These are phyloP conservation scores for Ogataea dorogensis DNA, from an alignment of 805 yeast species.

Conservation along the genomic window DNA sequence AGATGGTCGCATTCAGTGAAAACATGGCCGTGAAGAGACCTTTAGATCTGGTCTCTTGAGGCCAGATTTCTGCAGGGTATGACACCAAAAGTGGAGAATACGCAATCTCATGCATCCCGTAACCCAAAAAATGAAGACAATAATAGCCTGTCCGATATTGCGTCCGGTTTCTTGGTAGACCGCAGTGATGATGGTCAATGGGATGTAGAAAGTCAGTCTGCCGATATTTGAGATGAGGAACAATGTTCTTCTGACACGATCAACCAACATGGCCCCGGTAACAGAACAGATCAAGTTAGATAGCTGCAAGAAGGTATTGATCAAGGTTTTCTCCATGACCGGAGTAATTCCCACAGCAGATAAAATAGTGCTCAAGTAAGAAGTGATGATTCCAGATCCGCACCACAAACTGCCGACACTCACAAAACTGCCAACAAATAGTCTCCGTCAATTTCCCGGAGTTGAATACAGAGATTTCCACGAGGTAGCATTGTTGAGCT, in stretches of 20 bases:
- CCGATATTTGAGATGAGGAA: constrained; percentile 35
- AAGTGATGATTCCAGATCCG: constrained; percentile 47
- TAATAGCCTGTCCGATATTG: constrained; percentile 18
- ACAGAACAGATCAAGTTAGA: constrained; percentile 40
- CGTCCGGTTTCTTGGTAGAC: constrained; percentile 11
- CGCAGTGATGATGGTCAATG: constrained; percentile 49
- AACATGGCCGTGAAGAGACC: constrained; percentile 48
- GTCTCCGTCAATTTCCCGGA: constrained; percentile 38
- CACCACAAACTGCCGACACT: constrained; percentile 38
- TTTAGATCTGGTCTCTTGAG: constrained; percentile 53
- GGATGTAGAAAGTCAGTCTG: constrained; percentile 39
- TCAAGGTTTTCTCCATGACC: constrained; percentile 42
- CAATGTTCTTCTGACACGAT: constrained; percentile 36
- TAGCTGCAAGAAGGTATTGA: constrained; percentile 50
- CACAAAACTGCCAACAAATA: constrained; percentile 31
- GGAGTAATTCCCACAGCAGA: constrained; percentile 51
- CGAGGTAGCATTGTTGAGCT: constrained; percentile 32
- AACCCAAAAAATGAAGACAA: constrained; percentile 27
- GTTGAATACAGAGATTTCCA: constrained; percentile 34
- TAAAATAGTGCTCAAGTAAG: constrained; percentile 45
- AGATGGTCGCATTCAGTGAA: constrained; percentile 13
- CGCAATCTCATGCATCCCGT: constrained; percentile 41
- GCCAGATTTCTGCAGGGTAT: constrained; percentile 49
- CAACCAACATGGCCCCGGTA: constrained; percentile 31
- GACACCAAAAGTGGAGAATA: constrained; percentile 45